Percentiles rank a stretch among this genome's conserved stretches.
These are phyloP conservation scores for Ophiostoma quercus DNA, from an alignment of 2,329 filamentous ascomycete genomes.

Conservation along the genomic window DNA sequence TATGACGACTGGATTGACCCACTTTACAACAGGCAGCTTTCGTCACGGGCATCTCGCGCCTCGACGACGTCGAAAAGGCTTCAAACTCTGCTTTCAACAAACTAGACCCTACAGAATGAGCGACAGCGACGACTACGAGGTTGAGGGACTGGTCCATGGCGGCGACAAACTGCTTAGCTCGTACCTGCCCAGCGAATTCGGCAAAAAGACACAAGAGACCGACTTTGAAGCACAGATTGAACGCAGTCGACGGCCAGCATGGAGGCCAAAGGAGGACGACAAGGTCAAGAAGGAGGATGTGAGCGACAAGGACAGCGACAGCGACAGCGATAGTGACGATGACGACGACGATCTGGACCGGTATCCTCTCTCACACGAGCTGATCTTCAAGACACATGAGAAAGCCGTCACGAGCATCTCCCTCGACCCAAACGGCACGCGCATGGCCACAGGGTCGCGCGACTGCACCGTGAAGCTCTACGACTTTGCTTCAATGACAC, in stretches of 20 bases:
- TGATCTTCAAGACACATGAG: slow-evolving; percentile 88
- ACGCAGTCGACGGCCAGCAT: slow-evolving; percentile 60
- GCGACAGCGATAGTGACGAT: slow-evolving; percentile 45
- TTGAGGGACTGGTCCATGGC: slow-evolving; percentile 48
- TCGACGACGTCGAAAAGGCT: not conserved
- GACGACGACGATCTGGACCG: slow-evolving; percentile 74
- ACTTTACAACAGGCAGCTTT: not conserved
- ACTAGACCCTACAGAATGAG: slow-evolving; percentile 34
- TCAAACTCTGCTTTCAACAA: not conserved
- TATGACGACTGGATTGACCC: not conserved
- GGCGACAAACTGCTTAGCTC: slow-evolving; percentile 66
- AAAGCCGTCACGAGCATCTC: slow-evolving; percentile 78
- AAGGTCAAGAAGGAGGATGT: slow-evolving; percentile 27
- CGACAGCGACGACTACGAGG: slow-evolving; percentile 53
- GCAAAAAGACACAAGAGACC: slow-evolving; percentile 68
- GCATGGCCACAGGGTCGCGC: slow-evolving; percentile 82
- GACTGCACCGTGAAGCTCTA: slow-evolving; percentile 91
- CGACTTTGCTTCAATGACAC: slow-evolving; percentile 93
- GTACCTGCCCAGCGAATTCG: slow-evolving; percentile 78
- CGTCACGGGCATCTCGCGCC: not conserved
- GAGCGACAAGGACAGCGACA: slow-evolving; percentile 26
- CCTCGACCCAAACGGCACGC: slow-evolving; percentile 76
- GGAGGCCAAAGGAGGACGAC: slow-evolving; percentile 33
- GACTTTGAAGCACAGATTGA: slow-evolving; percentile 78
- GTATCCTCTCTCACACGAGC: slow-evolving; percentile 86